A percentile compares a stretch with the other conserved stretches of the same genome.
phyloP scores from a whole-genome alignment of 164 flowering plant genomes.

The Annona squamosa region DNA sequence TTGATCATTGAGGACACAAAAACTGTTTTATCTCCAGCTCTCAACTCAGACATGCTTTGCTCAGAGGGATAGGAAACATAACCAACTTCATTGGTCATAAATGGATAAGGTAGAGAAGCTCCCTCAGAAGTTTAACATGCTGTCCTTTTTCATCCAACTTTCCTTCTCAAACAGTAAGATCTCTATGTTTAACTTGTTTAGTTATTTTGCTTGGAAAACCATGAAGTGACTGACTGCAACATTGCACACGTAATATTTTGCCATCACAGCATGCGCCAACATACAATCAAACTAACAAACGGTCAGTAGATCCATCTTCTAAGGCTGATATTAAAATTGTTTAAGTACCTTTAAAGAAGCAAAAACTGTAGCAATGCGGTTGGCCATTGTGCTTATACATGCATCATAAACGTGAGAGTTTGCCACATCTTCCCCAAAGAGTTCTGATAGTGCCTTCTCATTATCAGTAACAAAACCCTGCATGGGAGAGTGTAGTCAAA shows the following conservation, averaged over 20 bases:
- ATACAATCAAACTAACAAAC: background rate
- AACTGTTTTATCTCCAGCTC: no score
- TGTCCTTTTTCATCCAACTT: background rate
- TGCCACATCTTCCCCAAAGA: conserved; percentile 70
- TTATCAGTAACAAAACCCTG: conserved; percentile 91
- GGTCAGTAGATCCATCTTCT: background rate
- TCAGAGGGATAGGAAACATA: background rate
- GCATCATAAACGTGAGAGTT: conserved; percentile 56
- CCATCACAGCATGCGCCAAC: background rate
- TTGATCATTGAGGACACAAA: no score
- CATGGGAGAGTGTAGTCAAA: background rate
- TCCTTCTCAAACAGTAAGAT: background rate
- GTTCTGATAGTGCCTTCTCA: conserved; percentile 77
- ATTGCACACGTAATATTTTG: background rate
- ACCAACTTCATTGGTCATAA: background rate
- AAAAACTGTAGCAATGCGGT: conserved; percentile 88
- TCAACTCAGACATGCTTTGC: background rate
- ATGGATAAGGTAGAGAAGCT: background rate
- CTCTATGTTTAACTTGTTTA: background rate
- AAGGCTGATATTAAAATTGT: background rate
- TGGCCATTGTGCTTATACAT: conserved; percentile 74
- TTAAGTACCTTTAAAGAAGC: conserved; percentile 79
- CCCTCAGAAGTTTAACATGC: background rate
- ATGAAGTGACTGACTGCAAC: background rate
- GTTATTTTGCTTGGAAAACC: background rate